Evolutionary conservation across 176 grass and related monocot genomes (phyloP), one percentile per base, ranked within the genome.

Genomic region (Bolboschoenus planiculmis): DNA sequence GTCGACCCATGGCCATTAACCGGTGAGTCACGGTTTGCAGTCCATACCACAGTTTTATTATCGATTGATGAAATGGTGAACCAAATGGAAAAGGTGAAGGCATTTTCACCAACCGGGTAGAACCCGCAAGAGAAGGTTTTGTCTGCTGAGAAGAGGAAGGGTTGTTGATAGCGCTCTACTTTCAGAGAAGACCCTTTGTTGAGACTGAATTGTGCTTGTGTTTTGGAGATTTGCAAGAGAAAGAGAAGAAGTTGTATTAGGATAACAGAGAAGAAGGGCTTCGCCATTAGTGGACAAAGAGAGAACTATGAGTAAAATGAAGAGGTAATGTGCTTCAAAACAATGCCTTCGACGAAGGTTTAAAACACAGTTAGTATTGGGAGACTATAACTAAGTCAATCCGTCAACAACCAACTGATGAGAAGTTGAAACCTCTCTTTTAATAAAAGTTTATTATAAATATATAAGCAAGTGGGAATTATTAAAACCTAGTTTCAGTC

Each of bases 31-130:
- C 89, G 87, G 77, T 93, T 97, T 30, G 91, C 91, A 27, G 90
- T 86, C 90, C 93, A 97, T 34, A 89, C 93, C 1, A 90, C 46
- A 1, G 87, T 87, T 78, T 62, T 91, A 4, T 89, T 48, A 4
- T 89, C 42, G 0, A 26, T 16, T 21, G 87, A 68, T 21, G 87
- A 68, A 37, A 76, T 68, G 6, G 83, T 48, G 87, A 91, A 93
- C 90, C 93, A 97, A 42, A 97, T 87, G 15, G 93, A 88, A 60
- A 93, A 97, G 80, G 85, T 81, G 73, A 87, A 97, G 15, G 85
- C 91, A 79, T 89, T 97, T 15, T 47, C 7, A 75, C 90, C 88
- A 37, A 88, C 47, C 57, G 46, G 23, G 37, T 93, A 80, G 90
- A 96, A 97, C 58, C 93, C 91, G 24, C 87, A 91, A 10, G 87